Evolutionary conservation across 2,329 filamentous ascomycete genomes (phyloP).

Genomic region (Pestalotiopsis sp.): DNA sequence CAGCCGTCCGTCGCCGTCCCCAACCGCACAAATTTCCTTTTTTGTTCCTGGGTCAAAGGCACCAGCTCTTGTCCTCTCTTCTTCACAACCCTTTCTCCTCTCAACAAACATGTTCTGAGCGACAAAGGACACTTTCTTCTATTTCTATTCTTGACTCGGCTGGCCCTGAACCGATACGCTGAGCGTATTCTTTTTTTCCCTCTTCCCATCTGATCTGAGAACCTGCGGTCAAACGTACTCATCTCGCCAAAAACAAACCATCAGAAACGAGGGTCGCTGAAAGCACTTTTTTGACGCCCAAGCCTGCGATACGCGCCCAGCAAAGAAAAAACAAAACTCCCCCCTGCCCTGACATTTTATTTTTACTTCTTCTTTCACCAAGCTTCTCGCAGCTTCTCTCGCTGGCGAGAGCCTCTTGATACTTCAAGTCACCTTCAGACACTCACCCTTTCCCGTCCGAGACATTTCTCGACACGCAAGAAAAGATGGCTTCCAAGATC

Average conservation of each 20-base stretch:
- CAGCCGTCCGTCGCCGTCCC: too few relatives aligned
- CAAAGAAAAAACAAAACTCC: background rate
- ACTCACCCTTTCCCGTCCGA: background rate
- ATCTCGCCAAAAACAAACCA: background rate
- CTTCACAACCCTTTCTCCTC: conserved; percentile 17
- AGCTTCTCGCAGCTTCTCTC: conserved; percentile 2
- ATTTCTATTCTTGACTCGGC: conserved; percentile 25
- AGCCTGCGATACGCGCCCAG: background rate
- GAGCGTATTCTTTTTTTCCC: conserved; percentile 16
- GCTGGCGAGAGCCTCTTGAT: conserved; percentile 6
- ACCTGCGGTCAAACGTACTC: background rate
- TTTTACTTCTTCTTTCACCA: background rate
- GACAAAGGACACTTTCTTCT: conserved; percentile 15
- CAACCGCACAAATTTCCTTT: too few relatives aligned
- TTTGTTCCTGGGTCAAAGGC: conserved; percentile 2
- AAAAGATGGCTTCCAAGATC: conserved; percentile 17
- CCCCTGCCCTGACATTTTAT: background rate
- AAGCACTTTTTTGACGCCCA: conserved; percentile 1
- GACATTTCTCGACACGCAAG: conserved; percentile 17
- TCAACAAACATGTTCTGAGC: conserved; percentile 8
- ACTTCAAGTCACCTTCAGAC: conserved; percentile 11
- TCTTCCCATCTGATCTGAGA: background rate
- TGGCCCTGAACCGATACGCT: conserved; percentile 18
- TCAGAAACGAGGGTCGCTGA: background rate
- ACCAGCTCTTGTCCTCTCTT: conserved; percentile 15